These are phyloP conservation scores for Aphanoascus verrucosus DNA, from an alignment of 2,329 filamentous ascomycete genomes.

Conservation along the genomic window DNA sequence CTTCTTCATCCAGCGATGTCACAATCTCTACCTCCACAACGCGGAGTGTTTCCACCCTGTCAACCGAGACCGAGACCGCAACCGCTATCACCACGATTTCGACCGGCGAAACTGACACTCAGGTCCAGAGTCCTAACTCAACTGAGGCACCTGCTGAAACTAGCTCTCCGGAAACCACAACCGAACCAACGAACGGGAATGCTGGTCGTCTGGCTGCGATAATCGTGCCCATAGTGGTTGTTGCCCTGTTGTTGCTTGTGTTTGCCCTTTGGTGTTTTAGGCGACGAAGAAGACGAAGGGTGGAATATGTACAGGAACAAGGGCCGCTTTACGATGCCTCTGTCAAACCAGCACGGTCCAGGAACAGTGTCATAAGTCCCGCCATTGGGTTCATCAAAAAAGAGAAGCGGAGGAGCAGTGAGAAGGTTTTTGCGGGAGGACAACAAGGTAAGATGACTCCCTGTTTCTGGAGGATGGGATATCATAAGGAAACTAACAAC, in stretches of 20 bases:
- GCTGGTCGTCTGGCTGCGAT: not conserved
- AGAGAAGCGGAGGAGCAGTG: not conserved
- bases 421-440: not conserved
- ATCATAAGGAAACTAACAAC: not conserved
- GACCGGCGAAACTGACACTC: not conserved
- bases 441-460: not conserved
- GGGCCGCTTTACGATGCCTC: not conserved
- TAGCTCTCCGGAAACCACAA: not conserved
- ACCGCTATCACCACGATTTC: not conserved
- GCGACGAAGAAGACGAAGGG: slow-evolving; percentile 5
- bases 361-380: not conserved
- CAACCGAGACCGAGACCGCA: not conserved
- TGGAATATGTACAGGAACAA: not conserved
- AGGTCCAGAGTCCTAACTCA: not conserved
- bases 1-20: not conserved
- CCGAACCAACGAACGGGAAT: not conserved
- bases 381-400: not conserved
- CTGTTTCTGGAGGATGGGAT: not conserved
- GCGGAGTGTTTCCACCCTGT: not conserved
- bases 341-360: not conserved
- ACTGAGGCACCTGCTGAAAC: not conserved
- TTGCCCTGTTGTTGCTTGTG: not conserved
- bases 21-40: not conserved
- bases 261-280: slow-evolving; percentile 3
- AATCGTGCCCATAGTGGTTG: not conserved